Evolutionary conservation across 2,329 filamentous ascomycete genomes (phyloP).

Genomic region (Alternaria triticina): DNA sequence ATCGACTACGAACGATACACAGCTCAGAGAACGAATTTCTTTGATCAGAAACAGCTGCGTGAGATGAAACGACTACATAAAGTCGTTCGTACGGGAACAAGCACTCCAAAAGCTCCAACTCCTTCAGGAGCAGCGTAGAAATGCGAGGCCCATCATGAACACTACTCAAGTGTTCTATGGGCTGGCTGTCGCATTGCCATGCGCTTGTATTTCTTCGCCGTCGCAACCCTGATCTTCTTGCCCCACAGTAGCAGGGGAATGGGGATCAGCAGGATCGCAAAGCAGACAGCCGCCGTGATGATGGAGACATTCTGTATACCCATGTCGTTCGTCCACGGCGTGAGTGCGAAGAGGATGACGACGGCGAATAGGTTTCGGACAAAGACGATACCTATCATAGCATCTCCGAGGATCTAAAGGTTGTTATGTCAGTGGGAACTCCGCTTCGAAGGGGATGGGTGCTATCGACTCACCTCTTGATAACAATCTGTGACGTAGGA

Average conservation of each 20-base stretch:
- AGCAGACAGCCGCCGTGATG: slow-evolving; percentile 46
- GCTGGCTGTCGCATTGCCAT: slow-evolving; percentile 20
- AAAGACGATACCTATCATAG: slow-evolving; percentile 55
- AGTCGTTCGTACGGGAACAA: background rate
- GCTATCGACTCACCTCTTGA: slow-evolving; percentile 11
- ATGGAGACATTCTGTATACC: slow-evolving; percentile 53
- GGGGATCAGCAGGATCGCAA: slow-evolving; percentile 36
- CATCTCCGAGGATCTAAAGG: slow-evolving; percentile 53
- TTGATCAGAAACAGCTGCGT: background rate
- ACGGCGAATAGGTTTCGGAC: slow-evolving; percentile 54
- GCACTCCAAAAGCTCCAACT: background rate
- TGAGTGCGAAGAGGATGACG: slow-evolving; percentile 55
- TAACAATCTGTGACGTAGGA: slow-evolving; percentile 51
- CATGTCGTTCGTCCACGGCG: slow-evolving; percentile 50
- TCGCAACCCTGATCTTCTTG: slow-evolving; percentile 17
- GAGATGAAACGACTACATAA: rapidly evolving
- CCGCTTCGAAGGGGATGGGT: background rate
- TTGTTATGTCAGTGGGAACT: background rate
- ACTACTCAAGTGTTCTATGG: slow-evolving; percentile 10
- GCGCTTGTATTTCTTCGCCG: slow-evolving; percentile 11
- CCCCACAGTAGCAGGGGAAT: slow-evolving; percentile 20
- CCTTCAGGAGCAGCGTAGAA: background rate
- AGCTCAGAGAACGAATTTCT: background rate
- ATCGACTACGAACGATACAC: background rate
- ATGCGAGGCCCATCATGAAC: background rate